Conservation (phyloP, 2,329 filamentous ascomycete genomes). For the Colletotrichum shisoi region DNA sequence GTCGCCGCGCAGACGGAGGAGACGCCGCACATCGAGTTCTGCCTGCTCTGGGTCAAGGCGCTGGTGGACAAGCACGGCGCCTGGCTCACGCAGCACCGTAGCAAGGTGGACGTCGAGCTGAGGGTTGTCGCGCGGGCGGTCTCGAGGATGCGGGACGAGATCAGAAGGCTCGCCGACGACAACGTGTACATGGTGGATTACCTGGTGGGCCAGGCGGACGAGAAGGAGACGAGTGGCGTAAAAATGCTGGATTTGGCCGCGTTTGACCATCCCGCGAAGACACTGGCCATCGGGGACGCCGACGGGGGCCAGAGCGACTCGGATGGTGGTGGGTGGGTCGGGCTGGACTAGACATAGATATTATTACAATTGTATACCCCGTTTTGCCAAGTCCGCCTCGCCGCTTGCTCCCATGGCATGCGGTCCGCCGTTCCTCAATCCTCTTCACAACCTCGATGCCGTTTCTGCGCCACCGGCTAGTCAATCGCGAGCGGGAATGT, state of each 20-base stretch:
- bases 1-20: constrained; percentile 88
- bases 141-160: constrained; percentile 79
- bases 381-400: constrained; percentile 13
- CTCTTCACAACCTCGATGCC: constrained; percentile 1
- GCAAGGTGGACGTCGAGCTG: constrained; percentile 82
- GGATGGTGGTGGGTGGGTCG: constrained; percentile 58
- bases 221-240: constrained; percentile 37
- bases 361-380: constrained; percentile 39
- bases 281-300: constrained; percentile 26
- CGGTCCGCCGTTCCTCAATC: neutral
- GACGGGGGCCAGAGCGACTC: constrained; percentile 49
- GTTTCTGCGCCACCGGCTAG: constrained; percentile 5
- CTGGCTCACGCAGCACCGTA: constrained; percentile 82
- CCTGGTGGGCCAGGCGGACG: constrained; percentile 63
- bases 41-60: constrained; percentile 89
- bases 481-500: constrained; percentile 32
- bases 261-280: constrained; percentile 33
- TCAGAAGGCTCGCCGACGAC: constrained; percentile 83
- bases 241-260: constrained; percentile 42
- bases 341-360: constrained; percentile 53
- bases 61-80: constrained; percentile 82
- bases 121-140: constrained; percentile 83
- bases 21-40: constrained; percentile 93
- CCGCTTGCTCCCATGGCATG: too few relatives aligned
- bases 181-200: constrained; percentile 92